Percentiles rank a stretch among this genome's conserved stretches.
phyloP scores from a whole-genome alignment of 495 filamentous ascomycete species.

The Penicillium lagena region DNA sequence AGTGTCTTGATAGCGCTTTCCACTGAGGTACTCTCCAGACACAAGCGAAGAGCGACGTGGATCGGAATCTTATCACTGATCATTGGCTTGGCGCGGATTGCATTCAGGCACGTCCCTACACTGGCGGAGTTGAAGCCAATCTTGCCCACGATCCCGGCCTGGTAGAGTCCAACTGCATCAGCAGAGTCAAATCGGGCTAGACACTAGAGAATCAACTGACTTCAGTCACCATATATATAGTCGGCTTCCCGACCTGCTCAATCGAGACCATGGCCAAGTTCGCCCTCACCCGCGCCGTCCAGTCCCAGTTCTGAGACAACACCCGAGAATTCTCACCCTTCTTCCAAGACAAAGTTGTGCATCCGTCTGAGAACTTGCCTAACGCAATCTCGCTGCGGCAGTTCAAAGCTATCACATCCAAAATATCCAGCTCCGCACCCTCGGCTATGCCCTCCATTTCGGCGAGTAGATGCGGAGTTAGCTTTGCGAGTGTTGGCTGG shows the following conservation, averaged over 20 bases:
- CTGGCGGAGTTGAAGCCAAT: conserved; percentile 59
- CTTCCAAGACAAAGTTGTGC: conserved; percentile 54
- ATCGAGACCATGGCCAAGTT: conserved; percentile 53
- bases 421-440: conserved; percentile 45
- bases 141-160: conserved; percentile 69
- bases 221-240: conserved; percentile 43
- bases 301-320: conserved; percentile 67
- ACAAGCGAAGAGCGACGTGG: conserved; percentile 56
- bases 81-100: conserved; percentile 54
- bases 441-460: conserved; percentile 57
- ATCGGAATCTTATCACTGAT: conserved; percentile 49
- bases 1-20: conserved; percentile 44
- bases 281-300: conserved; percentile 37
- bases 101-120: conserved; percentile 63
- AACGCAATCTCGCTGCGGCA: conserved; percentile 63
- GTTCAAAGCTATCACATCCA: conserved; percentile 60
- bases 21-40: conserved; percentile 49
- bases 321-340: conserved; percentile 28
- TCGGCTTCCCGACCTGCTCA: conserved; percentile 38
- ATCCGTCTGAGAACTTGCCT: conserved; percentile 58
- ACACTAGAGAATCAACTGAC: conserved; percentile 5
- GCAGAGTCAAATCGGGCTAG: background rate
- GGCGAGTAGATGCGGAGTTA: conserved; percentile 39
- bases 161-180: background rate
- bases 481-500: conserved; percentile 24